Evolutionary conservation across 345 rosid genomes (phyloP).

Genomic region (Cardamine resedifolia): DNA sequence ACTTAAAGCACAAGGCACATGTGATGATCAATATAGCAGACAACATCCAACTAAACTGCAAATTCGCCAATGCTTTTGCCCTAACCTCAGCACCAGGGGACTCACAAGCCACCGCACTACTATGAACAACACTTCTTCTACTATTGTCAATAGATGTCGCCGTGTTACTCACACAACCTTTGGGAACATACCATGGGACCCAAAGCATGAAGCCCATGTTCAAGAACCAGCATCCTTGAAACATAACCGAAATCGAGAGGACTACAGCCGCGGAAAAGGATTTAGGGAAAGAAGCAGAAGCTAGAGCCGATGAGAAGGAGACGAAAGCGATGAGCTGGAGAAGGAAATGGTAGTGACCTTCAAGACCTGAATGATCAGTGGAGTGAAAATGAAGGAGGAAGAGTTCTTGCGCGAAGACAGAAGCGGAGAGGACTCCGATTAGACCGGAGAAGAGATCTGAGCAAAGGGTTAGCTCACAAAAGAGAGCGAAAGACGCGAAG

Average conservation of each 20-base stretch:
- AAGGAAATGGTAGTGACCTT: constrained; percentile 92
- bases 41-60: constrained; percentile 94
- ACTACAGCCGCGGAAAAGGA: constrained; percentile 57
- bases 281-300: constrained; percentile 48
- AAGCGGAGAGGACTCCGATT: constrained; percentile 59
- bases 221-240: constrained; percentile 86
- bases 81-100: constrained; percentile 58
- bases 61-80: constrained; percentile 75
- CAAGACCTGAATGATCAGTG: constrained; percentile 76
- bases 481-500: constrained; percentile 67
- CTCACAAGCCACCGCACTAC: constrained; percentile 62
- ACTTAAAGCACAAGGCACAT: constrained; percentile 55
- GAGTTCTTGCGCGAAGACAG: constrained; percentile 74
- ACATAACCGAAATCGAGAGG: constrained; percentile 62
- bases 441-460: constrained; percentile 52
- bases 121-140: constrained; percentile 40
- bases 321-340: constrained; percentile 69
- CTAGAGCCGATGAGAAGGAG: constrained; percentile 58
- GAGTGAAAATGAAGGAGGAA: constrained; percentile 90
- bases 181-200: constrained; percentile 64
- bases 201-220: constrained; percentile 90
- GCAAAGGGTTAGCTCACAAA: constrained; percentile 50
- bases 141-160: constrained; percentile 20
- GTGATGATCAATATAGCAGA: constrained; percentile 57
- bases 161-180: constrained; percentile 54